Base-by-base conservation (phyloP, 352 stramenopile species). In the Globisporangium lucens region DNA sequence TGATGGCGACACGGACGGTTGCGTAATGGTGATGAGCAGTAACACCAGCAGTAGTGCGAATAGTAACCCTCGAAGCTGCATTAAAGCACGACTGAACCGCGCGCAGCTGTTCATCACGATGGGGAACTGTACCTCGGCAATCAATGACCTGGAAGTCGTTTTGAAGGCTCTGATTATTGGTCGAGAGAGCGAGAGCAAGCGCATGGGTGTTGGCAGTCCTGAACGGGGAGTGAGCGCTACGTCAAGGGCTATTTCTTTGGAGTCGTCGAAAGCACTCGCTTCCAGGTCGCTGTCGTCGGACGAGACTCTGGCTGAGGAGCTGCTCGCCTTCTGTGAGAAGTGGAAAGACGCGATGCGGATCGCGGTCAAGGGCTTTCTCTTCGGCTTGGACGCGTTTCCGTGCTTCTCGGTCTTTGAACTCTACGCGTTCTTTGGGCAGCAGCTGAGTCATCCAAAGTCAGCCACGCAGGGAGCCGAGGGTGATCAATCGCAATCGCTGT, bases 341-440 rank as follows among this genome's bases (percentile, higher is more conserved):
- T 90, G 82, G 82, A 63, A 70, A 3, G 57, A 68, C 6, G 80
- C 79, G 0, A 69, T 89, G 55, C 66, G 71, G 13, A 80, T 89
- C 30, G 78, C 79, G 1, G 71, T 80, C n/a, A 78, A 80, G 6
- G 82, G 89, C 51, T 87, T 86, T 27, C 65, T 90, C 8, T 87
- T 79, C 38, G 78, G 62, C 15, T 69, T 89, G 2, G 68, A 82
- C 30, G 67, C 73, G 7, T 72, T 90, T 12, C 78, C 79, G 0
- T 76, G 68, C 41, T 74, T 87, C 33, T 52, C 65, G 0, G 38
- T 60, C 15, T 78, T 74, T 29, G 59, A 81, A 35, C 66, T 87
- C 0, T 78, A 70, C 0, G 61, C 68, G 5, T 29, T 78, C 2
- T 76, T 85, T 60, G 74, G 63, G 0, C 58, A 53, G 2, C 51